A percentile compares a stretch with the other conserved stretches of the same genome.
Evolutionary conservation across 2,329 filamentous ascomycete species (phyloP).

Genomic region (Sclerotinia glacialis): DNA sequence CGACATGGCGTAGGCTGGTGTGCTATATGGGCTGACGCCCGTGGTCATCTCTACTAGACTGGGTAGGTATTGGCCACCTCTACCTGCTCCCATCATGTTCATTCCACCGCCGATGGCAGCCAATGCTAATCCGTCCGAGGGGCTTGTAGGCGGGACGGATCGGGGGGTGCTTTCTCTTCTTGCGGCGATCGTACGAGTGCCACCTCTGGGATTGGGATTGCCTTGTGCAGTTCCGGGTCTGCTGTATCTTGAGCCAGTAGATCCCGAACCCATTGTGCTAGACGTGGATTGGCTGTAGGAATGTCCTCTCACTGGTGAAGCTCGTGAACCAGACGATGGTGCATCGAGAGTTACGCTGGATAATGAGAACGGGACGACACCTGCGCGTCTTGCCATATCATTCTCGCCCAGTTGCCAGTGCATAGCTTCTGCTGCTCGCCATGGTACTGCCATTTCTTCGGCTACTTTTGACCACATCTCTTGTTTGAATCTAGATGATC

Average conservation of each 20-base stretch:
- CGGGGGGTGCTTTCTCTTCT: slow-evolving; percentile 39
- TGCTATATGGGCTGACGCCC: slow-evolving; percentile 59
- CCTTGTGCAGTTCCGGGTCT: slow-evolving; percentile 32
- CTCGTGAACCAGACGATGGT: slow-evolving; percentile 42
- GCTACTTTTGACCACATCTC: slow-evolving; percentile 98
- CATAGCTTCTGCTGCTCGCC: slow-evolving; percentile 95
- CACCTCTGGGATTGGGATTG: slow-evolving; percentile 24
- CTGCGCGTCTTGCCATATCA: slow-evolving; percentile 91
- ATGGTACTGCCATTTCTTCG: slow-evolving; percentile 91
- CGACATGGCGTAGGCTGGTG: slow-evolving; percentile 51
- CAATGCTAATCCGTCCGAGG: slow-evolving; percentile 40
- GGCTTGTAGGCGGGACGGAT: slow-evolving; percentile 42
- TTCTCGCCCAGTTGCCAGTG: slow-evolving; percentile 94
- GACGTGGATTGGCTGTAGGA: slow-evolving; percentile 36
- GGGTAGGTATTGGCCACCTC: slow-evolving; percentile 47
- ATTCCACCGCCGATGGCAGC: slow-evolving; percentile 36
- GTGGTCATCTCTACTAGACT: slow-evolving; percentile 63
- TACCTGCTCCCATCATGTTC: slow-evolving; percentile 32
- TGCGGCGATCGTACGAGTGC: slow-evolving; percentile 35
- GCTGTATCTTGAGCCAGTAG: slow-evolving; percentile 29
- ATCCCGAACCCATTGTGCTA: slow-evolving; percentile 27
- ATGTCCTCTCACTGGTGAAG: slow-evolving; percentile 43
- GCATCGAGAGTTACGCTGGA: slow-evolving; percentile 54
- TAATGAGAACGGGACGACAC: slow-evolving; percentile 79
- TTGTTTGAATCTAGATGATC: slow-evolving; percentile 72